Evolutionary conservation across 768 basidiomycete genomes (phyloP).

Genomic region (Amanita rubescens): DNA sequence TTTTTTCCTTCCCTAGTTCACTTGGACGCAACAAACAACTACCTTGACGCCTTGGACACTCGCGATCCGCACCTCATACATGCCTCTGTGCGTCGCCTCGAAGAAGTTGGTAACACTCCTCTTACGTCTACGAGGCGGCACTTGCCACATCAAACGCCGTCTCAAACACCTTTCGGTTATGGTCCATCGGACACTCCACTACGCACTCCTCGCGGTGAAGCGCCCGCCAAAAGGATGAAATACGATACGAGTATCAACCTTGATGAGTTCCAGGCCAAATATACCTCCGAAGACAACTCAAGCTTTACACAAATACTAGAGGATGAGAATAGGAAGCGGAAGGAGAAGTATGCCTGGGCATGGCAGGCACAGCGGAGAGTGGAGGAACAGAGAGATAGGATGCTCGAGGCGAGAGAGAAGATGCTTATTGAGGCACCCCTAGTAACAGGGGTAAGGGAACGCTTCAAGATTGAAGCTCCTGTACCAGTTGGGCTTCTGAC

Average conservation of each 20-base stretch:
- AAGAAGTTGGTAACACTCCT: slow-evolving; percentile 54
- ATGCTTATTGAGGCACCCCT: slow-evolving; percentile 65
- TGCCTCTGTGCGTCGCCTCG: slow-evolving; percentile 66
- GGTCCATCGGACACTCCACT: slow-evolving; percentile 63
- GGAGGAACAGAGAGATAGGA: slow-evolving; percentile 54
- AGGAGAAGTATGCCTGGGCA: slow-evolving; percentile 85
- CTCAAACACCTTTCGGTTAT: slow-evolving; percentile 57
- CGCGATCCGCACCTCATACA: slow-evolving; percentile 72
- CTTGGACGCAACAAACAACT: slow-evolving; percentile 81
- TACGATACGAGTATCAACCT: slow-evolving; percentile 60
- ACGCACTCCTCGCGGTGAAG: slow-evolving; percentile 36
- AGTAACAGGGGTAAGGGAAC: slow-evolving; percentile 59
- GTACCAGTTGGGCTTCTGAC: slow-evolving; percentile 47
- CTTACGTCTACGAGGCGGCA: slow-evolving; percentile 22
- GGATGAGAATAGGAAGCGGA: slow-evolving; percentile 77
- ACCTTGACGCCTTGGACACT: slow-evolving; percentile 73
- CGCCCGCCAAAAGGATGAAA: slow-evolving; percentile 47
- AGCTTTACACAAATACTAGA: slow-evolving; percentile 92
- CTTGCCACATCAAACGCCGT: slow-evolving; percentile 35
- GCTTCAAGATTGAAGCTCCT: slow-evolving; percentile 55
- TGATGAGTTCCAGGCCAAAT: slow-evolving; percentile 83
- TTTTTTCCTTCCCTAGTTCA: slow-evolving; percentile 95
- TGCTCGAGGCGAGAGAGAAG: slow-evolving; percentile 61
- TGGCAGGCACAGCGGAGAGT: slow-evolving; percentile 88
- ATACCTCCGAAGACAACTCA: slow-evolving; percentile 96